Evolutionary conservation across 202 grass and related monocot genomes (phyloP).

Genomic region (Elaeis oleifera): DNA sequence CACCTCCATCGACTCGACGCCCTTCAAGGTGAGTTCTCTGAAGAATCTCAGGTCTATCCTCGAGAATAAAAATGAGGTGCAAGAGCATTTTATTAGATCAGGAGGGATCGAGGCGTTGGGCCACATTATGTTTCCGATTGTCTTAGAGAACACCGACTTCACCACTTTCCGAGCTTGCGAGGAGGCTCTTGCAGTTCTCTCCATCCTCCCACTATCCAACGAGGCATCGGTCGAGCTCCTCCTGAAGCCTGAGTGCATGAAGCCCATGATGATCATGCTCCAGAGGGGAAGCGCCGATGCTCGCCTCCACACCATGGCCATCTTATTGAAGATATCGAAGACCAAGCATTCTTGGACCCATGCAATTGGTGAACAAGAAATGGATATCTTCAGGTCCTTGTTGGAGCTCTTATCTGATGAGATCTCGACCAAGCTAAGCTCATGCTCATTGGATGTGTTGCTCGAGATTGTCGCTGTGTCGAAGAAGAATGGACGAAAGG

Average conservation of each 20-base stretch:
- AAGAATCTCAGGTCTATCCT: conserved; percentile 34
- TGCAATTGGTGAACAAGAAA: conserved; percentile 20
- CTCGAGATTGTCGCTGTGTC: conserved; percentile 36
- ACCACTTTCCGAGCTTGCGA: conserved; percentile 47
- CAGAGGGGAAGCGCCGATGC: conserved; percentile 65
- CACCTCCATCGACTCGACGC: conserved; percentile 35
- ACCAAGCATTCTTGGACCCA: conserved; percentile 34
- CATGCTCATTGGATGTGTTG: conserved; percentile 54
- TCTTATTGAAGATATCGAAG: conserved; percentile 47
- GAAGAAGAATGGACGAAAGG: conserved; percentile 29
- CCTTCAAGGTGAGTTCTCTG: conserved; percentile 71
- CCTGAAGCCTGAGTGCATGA: conserved; percentile 36
- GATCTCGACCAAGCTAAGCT: conserved; percentile 60
- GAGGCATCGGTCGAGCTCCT: conserved; percentile 27
- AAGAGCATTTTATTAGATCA: conserved; percentile 36
- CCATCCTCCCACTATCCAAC: conserved; percentile 45
- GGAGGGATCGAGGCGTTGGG: conserved; percentile 37
- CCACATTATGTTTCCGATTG: conserved; percentile 48
- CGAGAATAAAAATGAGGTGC: conserved; percentile 33
- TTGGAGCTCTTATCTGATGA: conserved; percentile 76
- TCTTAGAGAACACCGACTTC: conserved; percentile 43
- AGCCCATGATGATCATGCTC: conserved; percentile 43
- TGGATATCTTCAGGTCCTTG: conserved; percentile 51
- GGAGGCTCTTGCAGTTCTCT: conserved; percentile 63
- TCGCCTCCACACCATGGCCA: conserved; percentile 50